Percentiles rank a stretch among this genome's conserved stretches.
Evolutionary conservation across 2,329 filamentous ascomycete genomes (phyloP).

Genomic region (Botrytis squamosa): DNA sequence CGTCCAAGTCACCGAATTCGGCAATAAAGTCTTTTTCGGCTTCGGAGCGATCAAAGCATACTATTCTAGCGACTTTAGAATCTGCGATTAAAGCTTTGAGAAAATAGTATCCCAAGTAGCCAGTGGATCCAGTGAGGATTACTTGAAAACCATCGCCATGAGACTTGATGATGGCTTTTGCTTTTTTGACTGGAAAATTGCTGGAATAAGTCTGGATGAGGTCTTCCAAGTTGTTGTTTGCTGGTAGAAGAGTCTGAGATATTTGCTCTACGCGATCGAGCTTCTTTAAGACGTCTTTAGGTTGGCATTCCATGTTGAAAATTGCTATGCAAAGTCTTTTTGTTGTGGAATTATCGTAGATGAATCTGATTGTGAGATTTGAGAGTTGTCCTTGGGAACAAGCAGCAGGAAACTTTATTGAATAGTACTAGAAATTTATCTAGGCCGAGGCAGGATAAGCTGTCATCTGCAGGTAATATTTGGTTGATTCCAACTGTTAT

Average conservation of each 20-base stretch:
- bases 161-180: not conserved
- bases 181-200: not conserved
- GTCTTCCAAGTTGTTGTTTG: not conserved
- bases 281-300: not conserved
- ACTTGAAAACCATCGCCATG: conserved; percentile 22
- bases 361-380: not conserved
- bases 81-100: conserved; percentile 42
- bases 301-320: not conserved
- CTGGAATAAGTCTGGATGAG: not conserved
- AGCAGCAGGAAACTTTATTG: not conserved
- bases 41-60: conserved; percentile 47
- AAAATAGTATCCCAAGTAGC: conserved; percentile 49
- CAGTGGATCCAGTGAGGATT: conserved; percentile 50
- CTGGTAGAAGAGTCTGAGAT: no score
- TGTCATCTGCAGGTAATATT: not conserved
- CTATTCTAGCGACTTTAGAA: conserved; percentile 42
- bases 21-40: not conserved
- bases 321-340: not conserved
- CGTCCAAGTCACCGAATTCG: not conserved
- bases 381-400: not conserved
- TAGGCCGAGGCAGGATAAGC: not conserved
- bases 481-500: not conserved
- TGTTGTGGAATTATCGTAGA: not conserved
- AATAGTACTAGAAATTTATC: not conserved
- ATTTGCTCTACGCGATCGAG: not conserved